A percentile compares a stretch with the other conserved stretches of the same genome.
Conservation (phyloP, 129 eudicot species). For the Artemisia annua region DNA sequence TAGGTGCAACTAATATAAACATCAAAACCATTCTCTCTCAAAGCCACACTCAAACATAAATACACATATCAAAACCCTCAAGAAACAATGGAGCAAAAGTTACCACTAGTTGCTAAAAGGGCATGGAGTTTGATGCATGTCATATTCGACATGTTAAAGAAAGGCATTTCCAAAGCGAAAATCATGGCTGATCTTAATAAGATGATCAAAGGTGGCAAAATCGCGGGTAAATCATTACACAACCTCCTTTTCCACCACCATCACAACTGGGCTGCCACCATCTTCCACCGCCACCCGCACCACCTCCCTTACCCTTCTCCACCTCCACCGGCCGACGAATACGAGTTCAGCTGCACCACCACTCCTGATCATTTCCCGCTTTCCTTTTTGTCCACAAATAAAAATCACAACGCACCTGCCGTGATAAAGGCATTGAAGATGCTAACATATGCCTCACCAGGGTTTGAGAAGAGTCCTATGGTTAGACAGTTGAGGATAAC, state of each 20-base stretch:
- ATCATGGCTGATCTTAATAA: conserved; percentile 46
- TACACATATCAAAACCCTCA: neutral
- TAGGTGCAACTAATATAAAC: conserved; percentile 1
- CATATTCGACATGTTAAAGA: conserved; percentile 47
- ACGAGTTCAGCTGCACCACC: conserved; percentile 63
- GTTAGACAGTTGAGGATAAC: conserved; percentile 51
- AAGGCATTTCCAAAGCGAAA: conserved; percentile 59
- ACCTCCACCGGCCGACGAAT: conserved; percentile 26
- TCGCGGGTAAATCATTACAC: conserved; percentile 55
- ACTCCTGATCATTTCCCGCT: conserved; percentile 31
- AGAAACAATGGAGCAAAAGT: conserved; percentile 50
- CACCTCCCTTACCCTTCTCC: conserved; percentile 34
- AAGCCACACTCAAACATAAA: neutral
- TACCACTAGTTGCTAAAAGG: conserved; percentile 45
- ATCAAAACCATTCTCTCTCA: conserved; percentile 9
- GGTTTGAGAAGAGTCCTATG: conserved; percentile 34
- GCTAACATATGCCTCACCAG: conserved; percentile 26
- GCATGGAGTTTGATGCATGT: conserved; percentile 42
- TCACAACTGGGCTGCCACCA: conserved; percentile 14
- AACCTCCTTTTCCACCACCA: conserved; percentile 49
- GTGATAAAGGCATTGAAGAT: conserved; percentile 17
- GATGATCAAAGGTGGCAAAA: conserved; percentile 53
- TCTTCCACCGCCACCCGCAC: conserved; percentile 22
- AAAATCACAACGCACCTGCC: conserved; percentile 22
- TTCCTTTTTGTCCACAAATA: conserved; percentile 25